These are phyloP conservation scores for Adansonia rubrostipa DNA, from an alignment of 441 rosid species.

Conservation along the genomic window DNA sequence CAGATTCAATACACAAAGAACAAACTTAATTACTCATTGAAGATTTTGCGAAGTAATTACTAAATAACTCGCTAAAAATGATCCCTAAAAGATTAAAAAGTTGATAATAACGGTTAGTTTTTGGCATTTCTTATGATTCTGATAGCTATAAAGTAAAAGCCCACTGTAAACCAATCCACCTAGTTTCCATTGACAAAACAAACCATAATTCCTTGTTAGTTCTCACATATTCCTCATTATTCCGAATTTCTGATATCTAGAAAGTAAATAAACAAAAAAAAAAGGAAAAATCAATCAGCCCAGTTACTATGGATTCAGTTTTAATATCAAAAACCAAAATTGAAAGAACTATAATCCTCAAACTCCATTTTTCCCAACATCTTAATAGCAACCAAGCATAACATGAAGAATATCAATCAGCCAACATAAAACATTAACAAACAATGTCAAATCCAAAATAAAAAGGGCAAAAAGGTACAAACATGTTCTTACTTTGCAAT, in stretches of 20 bases:
- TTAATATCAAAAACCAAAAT: not conserved
- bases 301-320: not conserved
- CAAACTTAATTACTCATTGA: not conserved
- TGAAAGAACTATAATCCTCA: not conserved
- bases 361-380: not conserved
- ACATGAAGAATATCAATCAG: conserved; percentile 3
- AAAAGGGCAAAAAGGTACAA: not conserved
- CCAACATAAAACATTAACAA: conserved; percentile 10
- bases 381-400: not conserved
- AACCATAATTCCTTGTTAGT: not conserved
- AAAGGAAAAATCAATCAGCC: not conserved
- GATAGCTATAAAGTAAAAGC: not conserved
- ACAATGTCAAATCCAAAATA: conserved; percentile 4
- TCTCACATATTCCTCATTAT: not conserved
- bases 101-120: not conserved
- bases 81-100: not conserved
- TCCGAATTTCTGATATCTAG: not conserved
- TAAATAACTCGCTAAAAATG: not conserved
- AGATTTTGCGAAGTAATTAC: not conserved
- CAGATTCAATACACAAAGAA: not conserved
- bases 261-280: not conserved
- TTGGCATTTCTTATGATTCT: not conserved
- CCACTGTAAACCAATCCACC: not conserved
- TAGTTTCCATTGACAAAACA: not conserved
- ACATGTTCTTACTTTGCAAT: conserved; percentile 64